Evolutionary conservation across 257 asterid species (phyloP), one percentile per base, ranked within the genome.

Genomic region (Rubia yunnanensis): DNA sequence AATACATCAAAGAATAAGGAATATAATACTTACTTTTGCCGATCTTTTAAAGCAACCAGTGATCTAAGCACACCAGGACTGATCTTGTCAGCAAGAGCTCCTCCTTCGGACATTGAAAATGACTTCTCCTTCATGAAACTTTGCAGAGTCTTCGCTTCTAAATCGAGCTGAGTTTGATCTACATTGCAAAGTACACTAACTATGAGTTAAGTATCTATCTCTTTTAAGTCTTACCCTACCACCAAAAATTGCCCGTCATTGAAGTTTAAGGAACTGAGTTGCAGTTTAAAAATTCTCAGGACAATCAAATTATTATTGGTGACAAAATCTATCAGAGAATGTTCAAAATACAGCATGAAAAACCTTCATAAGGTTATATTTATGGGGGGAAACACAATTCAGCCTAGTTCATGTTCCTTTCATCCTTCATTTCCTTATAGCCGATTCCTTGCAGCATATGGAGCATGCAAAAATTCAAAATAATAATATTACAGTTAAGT

Each of bases 91-190:
- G 90, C 78, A 73, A 94, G 92, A 82, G 59, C 88, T 67, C 92
- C 94, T 80, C 67, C 79, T 63, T 86, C 94, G 1, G 99, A 86
- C 70, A 94, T 78, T 65, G 53, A 70, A 34, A 89, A 79, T 55
- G 96, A 78, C 77, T 83, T 82, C 76, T 94, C 99, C 80, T 94
- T 94, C 75, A 88, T 88, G 65, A 34, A 65, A 82, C 99, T 94
- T 74, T 86, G 97, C 35, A 89, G 90, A 77, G 83, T 94, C 79
- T 88, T 86, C 20, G 92, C 80, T 78, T 90, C 91, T 70, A 78
- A 84, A 79, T 94, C 92, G 1, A 89, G 86, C 49, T 70, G 79
- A 22, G 73, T 72, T 85, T 94, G 97, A 77, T 89, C 99, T 89
- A 66, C 82, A 84, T 20, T 66, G 46, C 22, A 76, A 53, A 69